These are phyloP conservation scores for Coffea humblotiana DNA, from an alignment of 305 asterid species.

Conservation along the genomic window DNA sequence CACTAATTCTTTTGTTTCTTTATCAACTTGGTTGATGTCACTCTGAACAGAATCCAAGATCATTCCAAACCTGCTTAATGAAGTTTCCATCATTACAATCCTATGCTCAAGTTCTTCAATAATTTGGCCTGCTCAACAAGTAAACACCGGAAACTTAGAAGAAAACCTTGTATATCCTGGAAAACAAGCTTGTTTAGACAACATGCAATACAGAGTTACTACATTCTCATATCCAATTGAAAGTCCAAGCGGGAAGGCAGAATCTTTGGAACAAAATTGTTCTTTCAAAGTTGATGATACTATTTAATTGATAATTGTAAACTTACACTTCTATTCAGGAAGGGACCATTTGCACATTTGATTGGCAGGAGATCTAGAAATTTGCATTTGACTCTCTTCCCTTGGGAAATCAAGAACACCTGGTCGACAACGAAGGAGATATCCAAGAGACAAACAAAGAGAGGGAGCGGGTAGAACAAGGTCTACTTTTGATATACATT, in stretches of 20 bases:
- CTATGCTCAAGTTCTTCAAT: constrained; percentile 82
- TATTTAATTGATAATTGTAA: background rate
- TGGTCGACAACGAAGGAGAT: too few relatives aligned
- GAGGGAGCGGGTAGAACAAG: too few relatives aligned
- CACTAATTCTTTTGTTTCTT: constrained; percentile 73
- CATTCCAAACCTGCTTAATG: constrained; percentile 75
- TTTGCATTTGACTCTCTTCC: constrained; percentile 65
- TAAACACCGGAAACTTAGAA: constrained; percentile 21
- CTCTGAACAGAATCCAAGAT: constrained; percentile 82
- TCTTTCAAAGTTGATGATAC: background rate
- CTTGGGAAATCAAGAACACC: constrained; percentile 30
- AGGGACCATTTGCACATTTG: constrained; percentile 64
- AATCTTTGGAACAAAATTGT: background rate
- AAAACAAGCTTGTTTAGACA: background rate
- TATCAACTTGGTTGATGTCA: constrained; percentile 82
- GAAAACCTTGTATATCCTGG: background rate
- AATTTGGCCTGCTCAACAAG: constrained; percentile 56
- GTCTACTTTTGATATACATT: too few relatives aligned
- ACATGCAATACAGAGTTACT: background rate
- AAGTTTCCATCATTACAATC: constrained; percentile 77
- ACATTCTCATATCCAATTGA: background rate
- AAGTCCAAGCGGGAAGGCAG: background rate
- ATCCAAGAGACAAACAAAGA: too few relatives aligned
- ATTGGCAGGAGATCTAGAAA: constrained; percentile 64
- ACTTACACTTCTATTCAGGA: constrained; percentile 78